Evolutionary conservation across 306 rosid genomes (phyloP).

Genomic region (Lathyrus aphaca): DNA sequence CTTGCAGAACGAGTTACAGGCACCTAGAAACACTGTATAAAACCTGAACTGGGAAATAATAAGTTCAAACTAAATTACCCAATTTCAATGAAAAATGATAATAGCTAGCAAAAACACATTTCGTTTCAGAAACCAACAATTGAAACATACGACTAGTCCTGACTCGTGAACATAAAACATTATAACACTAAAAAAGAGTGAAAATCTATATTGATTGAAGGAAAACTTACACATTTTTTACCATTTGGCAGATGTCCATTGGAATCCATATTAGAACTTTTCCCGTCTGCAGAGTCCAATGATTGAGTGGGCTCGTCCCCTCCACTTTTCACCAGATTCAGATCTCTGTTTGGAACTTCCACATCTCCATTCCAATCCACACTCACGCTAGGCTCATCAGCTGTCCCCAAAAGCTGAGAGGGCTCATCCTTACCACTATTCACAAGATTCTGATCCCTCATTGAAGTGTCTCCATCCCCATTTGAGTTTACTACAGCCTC

Average conservation of each 20-base stretch:
- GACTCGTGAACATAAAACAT: neutral
- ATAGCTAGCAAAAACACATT: constrained; percentile 4
- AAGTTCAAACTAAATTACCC: constrained; percentile 27
- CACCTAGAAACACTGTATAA: constrained; percentile 19
- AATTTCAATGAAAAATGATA: constrained; percentile 27
- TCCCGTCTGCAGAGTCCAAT: constrained; percentile 37
- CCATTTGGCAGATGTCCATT: constrained; percentile 51
- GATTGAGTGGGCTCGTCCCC: constrained; percentile 41
- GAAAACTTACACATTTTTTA: constrained; percentile 59
- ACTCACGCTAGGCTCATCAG: constrained; percentile 30
- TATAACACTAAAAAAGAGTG: neutral
- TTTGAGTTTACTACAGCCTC: neutral
- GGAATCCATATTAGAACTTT: constrained; percentile 32
- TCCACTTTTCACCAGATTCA: constrained; percentile 42
- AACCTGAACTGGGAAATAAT: constrained; percentile 6
- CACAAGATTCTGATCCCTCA: constrained; percentile 34
- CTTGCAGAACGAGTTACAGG: constrained; percentile 9
- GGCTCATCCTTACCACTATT: constrained; percentile 45
- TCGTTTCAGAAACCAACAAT: constrained; percentile 14
- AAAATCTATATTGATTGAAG: constrained; percentile 19
- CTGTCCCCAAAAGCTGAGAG: constrained; percentile 35
- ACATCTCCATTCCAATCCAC: constrained; percentile 40
- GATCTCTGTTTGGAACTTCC: constrained; percentile 39
- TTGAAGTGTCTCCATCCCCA: constrained; percentile 8
- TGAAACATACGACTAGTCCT: constrained; percentile 5